phyloP scores from a whole-genome alignment of 1,139 yeast species.

The Yamadazyma epiphylla region DNA sequence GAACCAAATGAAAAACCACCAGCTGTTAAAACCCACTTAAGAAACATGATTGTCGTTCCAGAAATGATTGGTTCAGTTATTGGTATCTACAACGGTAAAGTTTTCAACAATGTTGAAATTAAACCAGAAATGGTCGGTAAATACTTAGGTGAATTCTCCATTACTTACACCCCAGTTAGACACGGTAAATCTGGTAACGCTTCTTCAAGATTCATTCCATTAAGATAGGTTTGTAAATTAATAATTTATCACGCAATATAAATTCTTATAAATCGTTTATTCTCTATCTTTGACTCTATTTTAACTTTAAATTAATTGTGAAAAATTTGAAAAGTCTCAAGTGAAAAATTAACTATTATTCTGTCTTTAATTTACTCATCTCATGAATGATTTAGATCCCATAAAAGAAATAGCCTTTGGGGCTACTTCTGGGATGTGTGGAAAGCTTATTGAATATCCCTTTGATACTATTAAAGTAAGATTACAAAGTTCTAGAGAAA shows the following conservation, averaged over 20 bases:
- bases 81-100: slow-evolving; percentile 99
- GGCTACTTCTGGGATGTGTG: slow-evolving; percentile 71
- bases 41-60: slow-evolving; percentile 98
- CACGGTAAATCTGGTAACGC: slow-evolving; percentile 99
- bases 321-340: too few relatives aligned
- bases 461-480: slow-evolving; percentile 91
- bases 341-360: too few relatives aligned
- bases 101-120: slow-evolving; percentile 98
- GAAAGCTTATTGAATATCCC: slow-evolving; percentile 85
- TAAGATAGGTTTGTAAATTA: slow-evolving; percentile 26
- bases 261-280: background rate
- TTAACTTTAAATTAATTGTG: too few relatives aligned
- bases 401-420: slow-evolving; percentile 41
- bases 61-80: slow-evolving; percentile 99
- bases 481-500: slow-evolving; percentile 57
- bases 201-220: slow-evolving; percentile 80
- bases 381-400: slow-evolving; percentile 22
- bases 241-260: background rate
- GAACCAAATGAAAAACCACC: slow-evolving; percentile 97
- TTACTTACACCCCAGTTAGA: slow-evolving; percentile 99
- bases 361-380: too few relatives aligned
- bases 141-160: slow-evolving; percentile 99
- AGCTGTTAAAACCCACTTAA: slow-evolving; percentile 97
- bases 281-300: background rate
- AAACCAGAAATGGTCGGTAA: slow-evolving; percentile 99